A percentile compares a stretch with the other conserved stretches of the same genome.
Evolutionary conservation across 108 stramenopile species (phyloP).

Genomic region (Skeletonema menzelii): DNA sequence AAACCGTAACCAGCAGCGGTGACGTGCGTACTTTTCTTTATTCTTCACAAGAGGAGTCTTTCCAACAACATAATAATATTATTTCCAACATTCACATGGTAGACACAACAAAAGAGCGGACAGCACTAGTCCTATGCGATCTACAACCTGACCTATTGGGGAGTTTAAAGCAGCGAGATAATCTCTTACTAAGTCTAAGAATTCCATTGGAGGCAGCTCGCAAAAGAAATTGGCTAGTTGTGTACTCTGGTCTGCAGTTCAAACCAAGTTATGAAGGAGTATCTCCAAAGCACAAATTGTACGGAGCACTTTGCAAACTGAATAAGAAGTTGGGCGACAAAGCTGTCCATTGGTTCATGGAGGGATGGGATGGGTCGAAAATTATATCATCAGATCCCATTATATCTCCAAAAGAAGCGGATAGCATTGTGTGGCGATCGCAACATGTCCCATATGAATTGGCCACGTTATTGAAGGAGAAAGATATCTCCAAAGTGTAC

Average conservation of each 20-base stretch:
- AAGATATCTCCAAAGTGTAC: conserved; percentile 6
- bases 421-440: conserved; percentile 13
- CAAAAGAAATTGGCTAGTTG: conserved; percentile 9
- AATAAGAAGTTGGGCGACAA: conserved; percentile 21
- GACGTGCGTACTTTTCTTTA: too few species aligned
- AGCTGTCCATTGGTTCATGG: conserved; percentile 41
- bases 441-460: conserved; percentile 26
- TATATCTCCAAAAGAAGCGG: not conserved
- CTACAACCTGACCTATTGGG: conserved; percentile 36
- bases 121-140: conserved; percentile 18
- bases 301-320: conserved; percentile 39
- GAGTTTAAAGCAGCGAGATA: conserved; percentile 4
- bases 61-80: too few species aligned
- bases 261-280: conserved; percentile 20
- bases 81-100: too few species aligned
- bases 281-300: conserved; percentile 28
- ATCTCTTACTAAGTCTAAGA: conserved; percentile 13
- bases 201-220: conserved; percentile 36
- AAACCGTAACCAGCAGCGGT: too few species aligned
- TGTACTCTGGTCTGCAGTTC: conserved; percentile 30
- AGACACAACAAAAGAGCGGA: conserved; percentile 1
- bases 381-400: conserved; percentile 1
- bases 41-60: too few species aligned
- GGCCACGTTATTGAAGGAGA: not conserved
- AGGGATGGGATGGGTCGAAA: conserved; percentile 25